phyloP scores from a whole-genome alignment of 768 basidiomycete genomes.

The Roridomyces roridus region DNA sequence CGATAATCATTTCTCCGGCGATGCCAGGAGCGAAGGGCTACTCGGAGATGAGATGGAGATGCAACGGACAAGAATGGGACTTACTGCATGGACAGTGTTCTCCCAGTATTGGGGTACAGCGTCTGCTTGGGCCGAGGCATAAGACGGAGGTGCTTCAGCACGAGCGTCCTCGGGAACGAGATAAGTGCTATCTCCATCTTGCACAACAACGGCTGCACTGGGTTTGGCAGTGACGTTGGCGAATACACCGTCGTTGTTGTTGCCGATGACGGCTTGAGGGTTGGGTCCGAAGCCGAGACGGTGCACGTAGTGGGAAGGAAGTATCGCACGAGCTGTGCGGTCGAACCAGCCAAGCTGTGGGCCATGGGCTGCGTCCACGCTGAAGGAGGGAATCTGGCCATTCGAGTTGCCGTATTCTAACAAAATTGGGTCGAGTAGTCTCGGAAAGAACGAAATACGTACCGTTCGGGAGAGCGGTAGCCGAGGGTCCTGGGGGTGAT shows the following conservation, averaged over 20 bases:
- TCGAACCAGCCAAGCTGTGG: constrained; percentile 58
- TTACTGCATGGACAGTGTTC: constrained; percentile 85
- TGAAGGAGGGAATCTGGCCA: constrained; percentile 63
- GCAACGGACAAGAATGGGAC: neutral
- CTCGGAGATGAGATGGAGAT: neutral
- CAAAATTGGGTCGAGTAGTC: neutral
- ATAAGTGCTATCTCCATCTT: constrained; percentile 74
- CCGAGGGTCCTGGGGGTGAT: constrained; percentile 72
- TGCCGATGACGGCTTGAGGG: constrained; percentile 47
- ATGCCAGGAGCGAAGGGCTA: constrained; percentile 66
- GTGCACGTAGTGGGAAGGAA: constrained; percentile 58
- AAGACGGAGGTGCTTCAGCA: constrained; percentile 89
- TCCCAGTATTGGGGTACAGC: constrained; percentile 99
- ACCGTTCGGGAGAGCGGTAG: constrained; percentile 68
- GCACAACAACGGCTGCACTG: constrained; percentile 58
- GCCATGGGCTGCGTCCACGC: constrained; percentile 35
- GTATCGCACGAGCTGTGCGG: constrained; percentile 58
- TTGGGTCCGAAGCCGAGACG: constrained; percentile 50
- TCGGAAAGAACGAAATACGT: neutral
- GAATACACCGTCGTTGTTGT: constrained; percentile 90
- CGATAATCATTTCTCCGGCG: constrained; percentile 86
- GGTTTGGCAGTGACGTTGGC: constrained; percentile 94
- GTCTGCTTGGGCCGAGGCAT: constrained; percentile 90
- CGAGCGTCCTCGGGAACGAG: constrained; percentile 84
- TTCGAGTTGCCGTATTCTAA: constrained; percentile 72